A percentile compares a stretch with the other conserved stretches of the same genome.
Conservation (phyloP, 1,139 yeast species). For the Suhomyces maxii region DNA sequence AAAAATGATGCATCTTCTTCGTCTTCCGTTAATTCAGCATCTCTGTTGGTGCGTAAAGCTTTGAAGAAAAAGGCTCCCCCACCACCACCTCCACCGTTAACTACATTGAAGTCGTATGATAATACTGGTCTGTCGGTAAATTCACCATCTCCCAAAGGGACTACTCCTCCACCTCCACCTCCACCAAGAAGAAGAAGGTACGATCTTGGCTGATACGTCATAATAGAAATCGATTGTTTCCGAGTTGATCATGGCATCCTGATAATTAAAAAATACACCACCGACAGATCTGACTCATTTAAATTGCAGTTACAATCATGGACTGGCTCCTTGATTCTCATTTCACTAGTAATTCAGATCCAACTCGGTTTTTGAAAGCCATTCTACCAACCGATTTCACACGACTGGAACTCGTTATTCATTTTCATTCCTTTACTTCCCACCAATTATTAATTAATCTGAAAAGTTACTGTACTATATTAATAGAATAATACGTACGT, state of each 20-base stretch:
- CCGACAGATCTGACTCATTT: no score
- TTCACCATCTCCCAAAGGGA: conserved; percentile 2
- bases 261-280: no score
- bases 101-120: background rate
- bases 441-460: background rate
- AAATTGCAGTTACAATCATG: background rate
- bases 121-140: background rate
- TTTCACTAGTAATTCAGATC: background rate
- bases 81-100: conserved; percentile 43
- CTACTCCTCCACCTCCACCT: conserved; percentile 16
- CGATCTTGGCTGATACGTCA: background rate
- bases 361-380: no score
- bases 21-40: conserved; percentile 20
- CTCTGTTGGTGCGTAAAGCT: conserved; percentile 32
- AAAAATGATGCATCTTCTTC: conserved; percentile 12
- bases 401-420: background rate
- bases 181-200: conserved; percentile 18
- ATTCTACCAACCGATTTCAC: no score
- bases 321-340: background rate
- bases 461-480: no score
- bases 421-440: background rate
- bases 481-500: background rate
- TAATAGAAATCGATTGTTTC: no score
- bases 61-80: conserved; percentile 42
- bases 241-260: no score